Percentiles rank a stretch among this genome's conserved stretches.
Evolutionary conservation across 192 early-diverging fungal genomes (phyloP).

Genomic region (Podila horticola): DNA sequence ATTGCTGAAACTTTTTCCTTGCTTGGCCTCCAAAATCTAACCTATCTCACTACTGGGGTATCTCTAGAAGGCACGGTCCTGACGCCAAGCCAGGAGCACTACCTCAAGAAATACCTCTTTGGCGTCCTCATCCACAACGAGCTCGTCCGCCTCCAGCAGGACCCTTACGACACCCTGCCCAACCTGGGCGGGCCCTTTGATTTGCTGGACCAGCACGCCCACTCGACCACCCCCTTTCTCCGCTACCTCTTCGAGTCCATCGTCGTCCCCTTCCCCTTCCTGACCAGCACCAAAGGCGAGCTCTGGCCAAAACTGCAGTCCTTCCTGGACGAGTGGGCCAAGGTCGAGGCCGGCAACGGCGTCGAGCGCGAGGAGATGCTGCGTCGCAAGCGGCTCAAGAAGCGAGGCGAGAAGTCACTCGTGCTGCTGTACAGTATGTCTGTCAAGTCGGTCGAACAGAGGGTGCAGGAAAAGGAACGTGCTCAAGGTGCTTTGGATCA

Average conservation of each 20-base stretch:
- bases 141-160: slow-evolving; percentile 25
- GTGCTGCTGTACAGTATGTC: slow-evolving; percentile 25
- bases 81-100: slow-evolving; percentile 54
- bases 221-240: slow-evolving; percentile 51
- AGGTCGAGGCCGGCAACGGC: slow-evolving; percentile 41
- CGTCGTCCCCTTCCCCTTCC: slow-evolving; percentile 55
- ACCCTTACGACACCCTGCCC: slow-evolving; percentile 4
- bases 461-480: slow-evolving; percentile 9
- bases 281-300: slow-evolving; percentile 30
- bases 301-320: slow-evolving; percentile 57
- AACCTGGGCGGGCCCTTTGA: slow-evolving; percentile 21
- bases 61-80: neutral
- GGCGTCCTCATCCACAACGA: slow-evolving; percentile 54
- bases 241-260: slow-evolving; percentile 49
- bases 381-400: slow-evolving; percentile 14
- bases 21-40: no score
- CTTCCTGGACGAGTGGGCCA: slow-evolving; percentile 55
- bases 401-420: slow-evolving; percentile 11
- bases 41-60: no score
- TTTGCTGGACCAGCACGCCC: slow-evolving; percentile 3
- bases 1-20: no score
- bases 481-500: slow-evolving; percentile 17
- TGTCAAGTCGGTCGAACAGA: slow-evolving; percentile 21
- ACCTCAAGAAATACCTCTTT: slow-evolving; percentile 60
- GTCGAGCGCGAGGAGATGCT: slow-evolving; percentile 29